Base-by-base conservation (phyloP, 805 yeast species). In the Pichia phayaonensis region DNA sequence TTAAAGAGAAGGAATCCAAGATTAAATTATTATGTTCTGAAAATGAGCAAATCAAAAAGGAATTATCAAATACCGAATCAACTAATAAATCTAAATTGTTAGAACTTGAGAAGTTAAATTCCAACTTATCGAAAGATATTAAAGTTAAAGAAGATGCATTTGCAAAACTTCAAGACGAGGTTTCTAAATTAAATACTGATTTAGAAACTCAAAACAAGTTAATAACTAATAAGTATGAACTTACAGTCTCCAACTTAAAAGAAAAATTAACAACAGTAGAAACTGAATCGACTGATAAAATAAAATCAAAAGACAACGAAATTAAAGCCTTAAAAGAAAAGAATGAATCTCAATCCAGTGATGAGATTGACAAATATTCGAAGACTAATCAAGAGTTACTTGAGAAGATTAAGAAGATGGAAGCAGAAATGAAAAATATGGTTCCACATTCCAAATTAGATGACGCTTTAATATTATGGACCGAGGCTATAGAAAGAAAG, bases 391-490 rank as follows among this genome's bases (percentile, higher is more conserved):
- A 42, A 16, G 48, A 45, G 22, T 15, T 48, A 13, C 13, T 40
- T 6, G 29, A 39, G 10, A 29, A 31, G 15, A 22, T 54, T 4
- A 29, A 51, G 15, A 23, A 38, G 4, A 40, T 51, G 48, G 40
- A 50, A 27, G 22, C 41, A 8, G 44, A 41, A n/a, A 50, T 47
- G 51, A 34, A 34, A 15, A 10, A 34, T 3, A 46, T 46, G 49
- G 42, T 42, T 23, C 44, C 53, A 13, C 53, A 51, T 4, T 26
- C 36, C 20, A 49, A 53, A 22, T 26, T 53, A 8, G 58, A 55
- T 42, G 53, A 55, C 12, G 53, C 54, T 7, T 47, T 55, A 23
- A 47, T 46, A 24, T 34, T 55, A 12, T 55, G 57, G 57, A 36
- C 51, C 11, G 44, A 42, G 3, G 56, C 49, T 4, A 48, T 46